Percentiles rank a stretch among this genome's conserved stretches.
Conservation (phyloP, 2,329 filamentous ascomycete species). For the Claviceps sp. region DNA sequence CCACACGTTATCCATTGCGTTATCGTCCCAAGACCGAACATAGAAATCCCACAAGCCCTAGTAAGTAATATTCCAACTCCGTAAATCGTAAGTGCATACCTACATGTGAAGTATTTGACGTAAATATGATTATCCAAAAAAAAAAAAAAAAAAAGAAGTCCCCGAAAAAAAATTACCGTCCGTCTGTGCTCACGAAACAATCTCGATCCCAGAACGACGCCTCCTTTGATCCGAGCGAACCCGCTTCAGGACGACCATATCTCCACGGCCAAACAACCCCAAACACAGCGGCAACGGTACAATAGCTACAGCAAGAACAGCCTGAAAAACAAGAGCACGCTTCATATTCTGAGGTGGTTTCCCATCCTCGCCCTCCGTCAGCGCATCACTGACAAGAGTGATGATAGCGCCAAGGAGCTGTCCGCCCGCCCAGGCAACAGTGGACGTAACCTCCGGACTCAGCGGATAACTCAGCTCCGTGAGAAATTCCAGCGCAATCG, state of each 20-base stretch:
- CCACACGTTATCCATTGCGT: no score
- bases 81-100: no score
- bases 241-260: slow-evolving; percentile 37
- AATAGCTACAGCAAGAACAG: slow-evolving; percentile 51
- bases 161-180: not conserved
- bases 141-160: not conserved
- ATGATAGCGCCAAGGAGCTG: slow-evolving; percentile 79
- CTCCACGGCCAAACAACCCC: slow-evolving; percentile 52
- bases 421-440: slow-evolving; percentile 73
- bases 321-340: slow-evolving; percentile 63
- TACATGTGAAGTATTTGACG: not conserved
- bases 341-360: slow-evolving; percentile 60
- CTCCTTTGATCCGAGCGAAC: slow-evolving; percentile 28
- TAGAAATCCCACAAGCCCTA: no score
- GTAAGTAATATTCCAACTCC: not conserved
- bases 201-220: not conserved
- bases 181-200: not conserved
- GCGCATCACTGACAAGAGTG: slow-evolving; percentile 66
- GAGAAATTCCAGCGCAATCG: slow-evolving; percentile 74
- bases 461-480: slow-evolving; percentile 81
- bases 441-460: slow-evolving; percentile 71
- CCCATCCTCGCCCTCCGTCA: slow-evolving; percentile 41
- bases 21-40: no score
- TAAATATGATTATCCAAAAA: not conserved
- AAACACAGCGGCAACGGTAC: slow-evolving; percentile 56